Percentiles rank a stretch among this genome's conserved stretches.
These are phyloP conservation scores for Dictyophora rubrovolvata DNA, from an alignment of 768 basidiomycete species.

Conservation along the genomic window DNA sequence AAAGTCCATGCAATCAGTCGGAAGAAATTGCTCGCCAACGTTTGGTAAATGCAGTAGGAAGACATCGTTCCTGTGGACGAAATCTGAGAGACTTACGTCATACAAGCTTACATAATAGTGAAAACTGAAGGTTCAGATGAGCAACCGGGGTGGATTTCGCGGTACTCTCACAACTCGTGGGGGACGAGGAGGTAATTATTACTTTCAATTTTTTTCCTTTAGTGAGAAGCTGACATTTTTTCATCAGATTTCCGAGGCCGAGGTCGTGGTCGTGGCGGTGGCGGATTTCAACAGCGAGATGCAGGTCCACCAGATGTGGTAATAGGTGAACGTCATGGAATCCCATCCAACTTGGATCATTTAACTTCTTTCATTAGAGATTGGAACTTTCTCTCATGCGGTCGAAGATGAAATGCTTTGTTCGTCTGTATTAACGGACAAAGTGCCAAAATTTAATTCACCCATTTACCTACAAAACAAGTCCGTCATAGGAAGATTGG, in stretches of 20 bases:
- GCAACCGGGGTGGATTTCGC: constrained; percentile 7
- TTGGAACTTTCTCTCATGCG: constrained; percentile 86
- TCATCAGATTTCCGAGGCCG: constrained; percentile 42
- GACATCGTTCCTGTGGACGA: too few relatives aligned
- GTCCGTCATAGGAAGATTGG: constrained; percentile 90
- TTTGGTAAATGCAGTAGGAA: not conserved
- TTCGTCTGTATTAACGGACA: constrained; percentile 70
- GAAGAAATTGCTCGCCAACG: constrained; percentile 20
- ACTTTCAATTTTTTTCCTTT: not conserved
- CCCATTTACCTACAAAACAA: constrained; percentile 97
- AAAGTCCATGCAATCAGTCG: constrained; percentile 38
- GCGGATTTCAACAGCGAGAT: constrained; percentile 64
- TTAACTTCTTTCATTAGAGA: constrained; percentile 42
- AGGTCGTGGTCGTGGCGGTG: constrained; percentile 57
- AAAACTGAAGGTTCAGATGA: not conserved
- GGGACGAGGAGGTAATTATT: constrained; percentile 27
- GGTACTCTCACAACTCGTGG: constrained; percentile 46
- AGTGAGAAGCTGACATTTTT: constrained; percentile 17
- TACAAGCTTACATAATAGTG: not conserved
- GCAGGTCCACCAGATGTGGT: constrained; percentile 72
- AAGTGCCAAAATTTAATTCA: constrained; percentile 98
- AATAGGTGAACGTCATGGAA: constrained; percentile 38
- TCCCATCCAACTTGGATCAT: not conserved
- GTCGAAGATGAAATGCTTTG: constrained; percentile 99
- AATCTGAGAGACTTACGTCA: not conserved